Evolutionary conservation across 2,329 filamentous ascomycete species (phyloP).

Genomic region (Trichoderma sp.): DNA sequence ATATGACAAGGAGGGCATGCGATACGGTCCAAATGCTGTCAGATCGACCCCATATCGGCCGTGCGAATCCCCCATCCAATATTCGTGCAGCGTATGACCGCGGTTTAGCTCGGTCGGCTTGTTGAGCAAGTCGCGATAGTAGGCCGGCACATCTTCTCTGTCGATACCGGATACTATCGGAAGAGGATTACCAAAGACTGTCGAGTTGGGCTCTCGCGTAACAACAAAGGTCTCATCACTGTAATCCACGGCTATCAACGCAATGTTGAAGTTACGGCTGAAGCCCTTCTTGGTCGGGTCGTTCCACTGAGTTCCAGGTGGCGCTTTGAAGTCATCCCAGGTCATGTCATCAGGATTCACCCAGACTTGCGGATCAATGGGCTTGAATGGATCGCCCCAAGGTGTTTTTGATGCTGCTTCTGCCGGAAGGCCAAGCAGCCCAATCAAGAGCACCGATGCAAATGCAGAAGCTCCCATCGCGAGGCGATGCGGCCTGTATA

Average conservation of each 20-base stretch:
- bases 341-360: conserved; percentile 54
- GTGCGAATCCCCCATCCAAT: conserved; percentile 56
- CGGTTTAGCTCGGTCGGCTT: conserved; percentile 47
- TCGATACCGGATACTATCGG: conserved; percentile 39
- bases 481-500: background rate
- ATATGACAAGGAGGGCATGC: conserved; percentile 45
- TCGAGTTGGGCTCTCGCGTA: conserved; percentile 43
- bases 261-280: conserved; percentile 54
- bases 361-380: conserved; percentile 51
- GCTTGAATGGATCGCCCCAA: conserved; percentile 41
- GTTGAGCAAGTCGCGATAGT: conserved; percentile 51
- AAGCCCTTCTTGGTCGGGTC: conserved; percentile 43
- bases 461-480: background rate
- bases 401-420: background rate
- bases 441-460: background rate
- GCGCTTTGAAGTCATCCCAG: conserved; percentile 46
- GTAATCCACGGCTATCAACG: conserved; percentile 52
- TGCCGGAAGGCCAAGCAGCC: background rate
- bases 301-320: conserved; percentile 48
- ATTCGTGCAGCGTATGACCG: conserved; percentile 53
- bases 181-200: conserved; percentile 50
- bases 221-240: conserved; percentile 48
- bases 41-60: conserved; percentile 52
- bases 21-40: conserved; percentile 51
- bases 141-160: conserved; percentile 46